Percentiles rank a stretch among this genome's conserved stretches.
phyloP scores from a whole-genome alignment of 2,329 filamentous ascomycete species.

The Beauveria bassiana region DNA sequence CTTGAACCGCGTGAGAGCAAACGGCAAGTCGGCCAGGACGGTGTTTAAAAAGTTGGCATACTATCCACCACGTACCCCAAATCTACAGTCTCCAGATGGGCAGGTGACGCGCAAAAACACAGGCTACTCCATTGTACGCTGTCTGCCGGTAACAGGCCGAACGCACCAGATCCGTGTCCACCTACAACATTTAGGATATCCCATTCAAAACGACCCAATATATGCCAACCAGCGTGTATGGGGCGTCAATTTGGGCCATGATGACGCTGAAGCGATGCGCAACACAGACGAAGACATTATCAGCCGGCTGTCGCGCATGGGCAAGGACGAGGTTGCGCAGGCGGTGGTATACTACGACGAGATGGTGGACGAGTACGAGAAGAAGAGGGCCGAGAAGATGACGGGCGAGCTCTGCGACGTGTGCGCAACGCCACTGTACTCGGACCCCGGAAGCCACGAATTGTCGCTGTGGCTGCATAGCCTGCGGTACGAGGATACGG shows the following conservation, averaged over 20 bases:
- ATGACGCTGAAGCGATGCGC: conserved; percentile 55
- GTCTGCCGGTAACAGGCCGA: conserved; percentile 83
- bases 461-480: conserved; percentile 92
- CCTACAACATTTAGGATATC: conserved; percentile 86
- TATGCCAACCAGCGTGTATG: conserved; percentile 94
- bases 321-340: conserved; percentile 85
- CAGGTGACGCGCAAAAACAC: conserved; percentile 45
- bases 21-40: conserved; percentile 81
- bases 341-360: conserved; percentile 91
- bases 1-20: conserved; percentile 87
- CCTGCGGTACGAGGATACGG: conserved; percentile 75
- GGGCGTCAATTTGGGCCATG: conserved; percentile 66
- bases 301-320: conserved; percentile 76
- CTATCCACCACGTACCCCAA: conserved; percentile 52
- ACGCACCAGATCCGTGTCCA: conserved; percentile 96
- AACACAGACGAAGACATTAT: conserved; percentile 88
- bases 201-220: conserved; percentile 95
- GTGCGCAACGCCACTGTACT: conserved; percentile 85
- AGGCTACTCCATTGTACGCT: conserved; percentile 92
- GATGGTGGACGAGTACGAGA: conserved; percentile 84
- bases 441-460: conserved; percentile 84
- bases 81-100: conserved; percentile 16
- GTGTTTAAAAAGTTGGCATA: conserved; percentile 92
- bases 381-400: conserved; percentile 86
- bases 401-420: conserved; percentile 74